Base-by-base conservation (phyloP, 1,284 basidiomycete species). In the Tilletia horrida region DNA sequence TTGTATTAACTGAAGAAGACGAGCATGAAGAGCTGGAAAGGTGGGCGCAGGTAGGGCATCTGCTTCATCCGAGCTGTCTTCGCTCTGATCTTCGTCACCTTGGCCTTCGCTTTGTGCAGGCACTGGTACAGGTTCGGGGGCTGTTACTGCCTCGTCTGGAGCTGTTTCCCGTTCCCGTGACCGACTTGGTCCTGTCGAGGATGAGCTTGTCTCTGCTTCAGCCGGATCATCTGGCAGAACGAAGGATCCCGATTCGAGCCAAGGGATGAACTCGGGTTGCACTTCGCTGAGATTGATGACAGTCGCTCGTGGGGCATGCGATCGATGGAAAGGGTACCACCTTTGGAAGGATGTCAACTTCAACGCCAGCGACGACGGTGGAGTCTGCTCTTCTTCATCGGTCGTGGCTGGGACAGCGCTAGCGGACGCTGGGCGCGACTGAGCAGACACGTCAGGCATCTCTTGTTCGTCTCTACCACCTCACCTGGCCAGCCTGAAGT, bases 261-360 rank as follows among this genome's bases (percentile, higher is more conserved):
- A 95, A 8, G 86, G 85, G 62, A 84, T 82, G 72, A 95, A 92
- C 2, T 87, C 85, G 40, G 84, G 82, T 14, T 86, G 84, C 4
- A 93, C 83, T 0, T 90, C n/a, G 3, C 63, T 48, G 18, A 81
- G 88, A 61, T 87, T 86, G 71, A 97, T 88, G 66, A 95, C 83
- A 0, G 88, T 90, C 0, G 91, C 90, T 78, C 88, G 90, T 71
- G 92, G 89, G 48, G 88, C 90, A 50, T 88, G 78, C 21, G 84
- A 84, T 25, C 88, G 85, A 81, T 93, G 94, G 6, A 80, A 82
- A 1, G 90, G 88, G 77, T 93, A 93, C 94, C 94, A 97, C 2
- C 87, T 86, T 1, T 91, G 92, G 77, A 93, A 92, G 71, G 92
- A 90, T 75, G 78, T 76, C 52, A 68, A 69, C 40, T 69, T 66